A percentile compares a stretch with the other conserved stretches of the same genome.
Evolutionary conservation across 192 early-diverging fungal species (phyloP).

Genomic region (Backusella westeae): DNA sequence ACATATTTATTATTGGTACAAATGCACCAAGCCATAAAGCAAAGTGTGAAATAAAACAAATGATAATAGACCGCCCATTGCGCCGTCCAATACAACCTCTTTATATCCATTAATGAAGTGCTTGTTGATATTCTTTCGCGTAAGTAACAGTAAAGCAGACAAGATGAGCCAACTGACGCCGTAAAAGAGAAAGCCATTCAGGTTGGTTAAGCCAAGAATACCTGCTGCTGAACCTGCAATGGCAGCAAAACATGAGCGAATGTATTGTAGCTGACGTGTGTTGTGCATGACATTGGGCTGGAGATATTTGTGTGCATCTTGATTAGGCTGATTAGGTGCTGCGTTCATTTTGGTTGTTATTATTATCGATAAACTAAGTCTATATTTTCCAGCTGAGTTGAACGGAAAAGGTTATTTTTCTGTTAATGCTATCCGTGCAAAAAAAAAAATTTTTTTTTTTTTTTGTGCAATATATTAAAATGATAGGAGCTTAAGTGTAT

Average conservation of each 20-base stretch:
- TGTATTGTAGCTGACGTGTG: constrained; percentile 57
- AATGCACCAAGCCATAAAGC: constrained; percentile 75
- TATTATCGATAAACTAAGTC: neutral
- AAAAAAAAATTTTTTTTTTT: too few species aligned
- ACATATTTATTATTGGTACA: constrained; percentile 59
- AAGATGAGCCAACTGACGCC: constrained; percentile 61
- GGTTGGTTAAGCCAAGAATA: constrained; percentile 82
- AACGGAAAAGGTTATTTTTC: neutral
- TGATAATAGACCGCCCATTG: constrained; percentile 56
- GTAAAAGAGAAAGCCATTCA: constrained; percentile 86
- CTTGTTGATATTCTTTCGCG: constrained; percentile 12
- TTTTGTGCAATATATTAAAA: neutral
- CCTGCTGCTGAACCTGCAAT: constrained; percentile 85
- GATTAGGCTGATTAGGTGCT: constrained; percentile 20
- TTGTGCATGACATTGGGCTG: constrained; percentile 58
- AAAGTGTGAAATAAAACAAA: constrained; percentile 80
- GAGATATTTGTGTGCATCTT: constrained; percentile 42
- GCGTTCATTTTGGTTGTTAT: neutral
- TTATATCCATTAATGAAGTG: constrained; percentile 47
- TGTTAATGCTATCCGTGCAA: neutral
- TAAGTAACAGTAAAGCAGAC: constrained; percentile 52
- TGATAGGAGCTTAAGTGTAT: neutral
- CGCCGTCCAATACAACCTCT: constrained; percentile 59
- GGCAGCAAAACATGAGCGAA: constrained; percentile 66
- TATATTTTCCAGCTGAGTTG: neutral